A percentile compares a stretch with the other conserved stretches of the same genome.
Evolutionary conservation across 805 yeast genomes (phyloP).

Genomic region (Nakazawaea laoshanensis): DNA sequence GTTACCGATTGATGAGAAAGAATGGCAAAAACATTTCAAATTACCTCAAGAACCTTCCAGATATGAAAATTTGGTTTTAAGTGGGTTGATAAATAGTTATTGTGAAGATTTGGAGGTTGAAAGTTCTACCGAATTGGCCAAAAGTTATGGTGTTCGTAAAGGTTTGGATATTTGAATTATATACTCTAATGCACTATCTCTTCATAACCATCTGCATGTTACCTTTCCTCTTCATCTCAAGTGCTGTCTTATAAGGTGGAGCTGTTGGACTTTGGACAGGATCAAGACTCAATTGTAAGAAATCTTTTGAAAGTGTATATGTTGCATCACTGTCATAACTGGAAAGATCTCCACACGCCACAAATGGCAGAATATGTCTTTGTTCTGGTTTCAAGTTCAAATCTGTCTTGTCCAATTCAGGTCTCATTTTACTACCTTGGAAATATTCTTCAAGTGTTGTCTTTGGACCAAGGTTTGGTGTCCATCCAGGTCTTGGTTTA

Average conservation of each 20-base stretch:
- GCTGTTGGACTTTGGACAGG: conserved; percentile 96
- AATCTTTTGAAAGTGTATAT: conserved; percentile 45
- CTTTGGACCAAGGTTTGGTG: conserved; percentile 45
- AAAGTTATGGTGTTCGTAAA: conserved; percentile 50
- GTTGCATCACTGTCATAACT: conserved; percentile 95
- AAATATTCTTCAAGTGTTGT: conserved; percentile 77
- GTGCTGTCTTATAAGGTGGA: conserved; percentile 91
- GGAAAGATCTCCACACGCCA: conserved; percentile 90
- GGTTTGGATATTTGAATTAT: conserved; percentile 28
- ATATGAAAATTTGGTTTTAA: conserved; percentile 59
- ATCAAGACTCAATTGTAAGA: conserved; percentile 47
- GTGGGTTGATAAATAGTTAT: conserved; percentile 61
- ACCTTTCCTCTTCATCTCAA: conserved; percentile 80
- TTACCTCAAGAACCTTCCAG: conserved; percentile 72
- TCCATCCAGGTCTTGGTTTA: conserved; percentile 78
- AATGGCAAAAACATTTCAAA: conserved; percentile 59
- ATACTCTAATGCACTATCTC: conserved; percentile 1
- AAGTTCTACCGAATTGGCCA: conserved; percentile 59
- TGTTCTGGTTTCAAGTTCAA: conserved; percentile 51
- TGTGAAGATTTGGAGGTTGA: conserved; percentile 65
- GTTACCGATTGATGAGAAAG: conserved; percentile 39
- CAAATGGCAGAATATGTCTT: conserved; percentile 76
- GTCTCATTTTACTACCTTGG: conserved; percentile 47
- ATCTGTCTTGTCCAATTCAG: conserved; percentile 34
- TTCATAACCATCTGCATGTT: conserved; percentile 22